These are phyloP conservation scores for Xylaria arbuscula DNA, from an alignment of 2,329 filamentous ascomycete species.

Conservation along the genomic window DNA sequence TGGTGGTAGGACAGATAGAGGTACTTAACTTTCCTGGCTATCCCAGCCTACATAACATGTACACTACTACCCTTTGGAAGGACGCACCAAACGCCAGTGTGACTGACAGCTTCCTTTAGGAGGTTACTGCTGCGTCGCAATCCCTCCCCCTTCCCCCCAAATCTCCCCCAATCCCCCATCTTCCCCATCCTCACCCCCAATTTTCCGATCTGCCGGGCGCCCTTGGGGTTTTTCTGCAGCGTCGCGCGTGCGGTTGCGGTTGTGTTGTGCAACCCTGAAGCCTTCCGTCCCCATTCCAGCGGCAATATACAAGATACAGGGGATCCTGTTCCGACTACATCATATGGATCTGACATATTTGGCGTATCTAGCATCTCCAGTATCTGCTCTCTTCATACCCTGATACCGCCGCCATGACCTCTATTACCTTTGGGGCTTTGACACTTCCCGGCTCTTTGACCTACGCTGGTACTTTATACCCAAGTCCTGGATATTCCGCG, in stretches of 20 bases:
- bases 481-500: conserved; percentile 13
- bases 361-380: conserved; percentile 1
- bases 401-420: conserved; percentile 23
- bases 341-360: conserved; percentile 1
- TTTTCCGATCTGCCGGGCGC: conserved; percentile 35
- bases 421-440: conserved; percentile 16
- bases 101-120: background rate
- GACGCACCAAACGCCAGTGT: background rate
- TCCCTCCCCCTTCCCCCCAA: conserved; percentile 13
- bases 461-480: conserved; percentile 4
- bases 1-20: too few species aligned
- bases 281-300: conserved; percentile 19
- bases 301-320: background rate
- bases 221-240: conserved; percentile 31
- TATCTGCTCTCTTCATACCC: conserved; percentile 19
- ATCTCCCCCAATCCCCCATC: conserved; percentile 24
- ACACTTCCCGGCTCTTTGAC: conserved; percentile 23
- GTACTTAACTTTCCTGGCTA: too few species aligned
- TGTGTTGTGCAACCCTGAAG: conserved; percentile 32
- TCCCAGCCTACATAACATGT: background rate
- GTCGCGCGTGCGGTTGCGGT: conserved; percentile 29
- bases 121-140: background rate
- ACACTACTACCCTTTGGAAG: background rate
- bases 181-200: conserved; percentile 24
- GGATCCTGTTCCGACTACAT: conserved; percentile 24